Evolutionary conservation across 192 early-diverging fungal species (phyloP).

Genomic region (Pecoramyces ruminantium): DNA sequence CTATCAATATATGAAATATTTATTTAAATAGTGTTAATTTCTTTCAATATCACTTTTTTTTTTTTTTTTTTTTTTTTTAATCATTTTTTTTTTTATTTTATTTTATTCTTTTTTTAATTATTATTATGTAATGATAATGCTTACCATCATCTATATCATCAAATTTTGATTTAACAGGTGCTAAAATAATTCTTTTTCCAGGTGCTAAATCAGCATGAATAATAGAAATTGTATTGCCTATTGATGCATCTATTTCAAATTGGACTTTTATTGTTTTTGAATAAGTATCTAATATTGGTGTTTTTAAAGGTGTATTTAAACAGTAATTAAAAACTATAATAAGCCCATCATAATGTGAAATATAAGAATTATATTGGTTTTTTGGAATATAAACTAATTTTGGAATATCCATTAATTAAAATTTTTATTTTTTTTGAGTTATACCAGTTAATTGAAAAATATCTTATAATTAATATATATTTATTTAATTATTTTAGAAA

Average conservation of each 20-base stretch:
- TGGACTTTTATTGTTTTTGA: not conserved
- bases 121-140: too few species aligned
- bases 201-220: not conserved
- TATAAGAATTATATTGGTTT: not conserved
- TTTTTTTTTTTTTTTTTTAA: too few species aligned
- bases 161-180: not conserved
- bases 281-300: not conserved
- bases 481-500: too few species aligned
- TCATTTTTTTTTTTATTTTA: too few species aligned
- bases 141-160: not conserved
- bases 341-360: not conserved
- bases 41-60: too few species aligned
- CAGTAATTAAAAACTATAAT: not conserved
- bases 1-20: too few species aligned
- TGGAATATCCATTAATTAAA: not conserved
- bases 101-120: too few species aligned
- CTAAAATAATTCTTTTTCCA: not conserved
- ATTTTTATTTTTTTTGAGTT: too few species aligned
- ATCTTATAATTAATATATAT: too few species aligned
- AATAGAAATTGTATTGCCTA: not conserved
- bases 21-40: too few species aligned
- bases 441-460: too few species aligned
- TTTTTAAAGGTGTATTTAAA: not conserved
- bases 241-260: not conserved
- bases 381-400: not conserved